Conservation (phyloP, 2,329 filamentous ascomycete species). For the Ceratocystis lukuohia region DNA sequence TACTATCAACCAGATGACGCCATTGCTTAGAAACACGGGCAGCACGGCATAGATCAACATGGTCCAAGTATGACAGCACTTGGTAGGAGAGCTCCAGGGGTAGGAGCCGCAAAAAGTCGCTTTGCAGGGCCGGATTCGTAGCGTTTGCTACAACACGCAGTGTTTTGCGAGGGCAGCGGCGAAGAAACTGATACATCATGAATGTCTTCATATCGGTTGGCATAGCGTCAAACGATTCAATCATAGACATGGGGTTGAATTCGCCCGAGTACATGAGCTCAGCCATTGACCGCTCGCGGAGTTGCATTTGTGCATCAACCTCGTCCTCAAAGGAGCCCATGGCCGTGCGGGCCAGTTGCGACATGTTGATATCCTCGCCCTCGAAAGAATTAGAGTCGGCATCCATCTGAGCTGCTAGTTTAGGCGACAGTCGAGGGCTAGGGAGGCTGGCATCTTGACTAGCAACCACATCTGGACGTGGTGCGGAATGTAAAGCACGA, state of each 20-base stretch:
- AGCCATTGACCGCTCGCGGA: constrained; percentile 1
- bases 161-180: constrained; percentile 74
- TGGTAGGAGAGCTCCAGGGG: constrained; percentile 80
- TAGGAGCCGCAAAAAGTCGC: constrained; percentile 75
- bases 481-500: neutral
- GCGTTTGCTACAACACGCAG: constrained; percentile 79
- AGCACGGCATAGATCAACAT: constrained; percentile 73
- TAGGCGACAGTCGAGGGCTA: constrained; percentile 87
- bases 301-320: constrained; percentile 10
- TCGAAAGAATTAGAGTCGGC: constrained; percentile 35
- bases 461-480: constrained; percentile 8
- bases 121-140: constrained; percentile 88
- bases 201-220: constrained; percentile 86
- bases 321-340: constrained; percentile 8
- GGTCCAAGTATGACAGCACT: constrained; percentile 74
- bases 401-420: constrained; percentile 50
- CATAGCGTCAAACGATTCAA: constrained; percentile 84
- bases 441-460: constrained; percentile 81
- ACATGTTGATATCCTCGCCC: constrained; percentile 30
- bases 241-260: constrained; percentile 70
- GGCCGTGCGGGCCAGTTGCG: constrained; percentile 11
- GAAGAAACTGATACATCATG: constrained; percentile 90
- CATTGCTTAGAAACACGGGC: constrained; percentile 91
- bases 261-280: constrained; percentile 27
- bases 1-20: constrained; percentile 78